Base-by-base conservation (phyloP, 208 protist species). In the Trypanosoma rangeli region DNA sequence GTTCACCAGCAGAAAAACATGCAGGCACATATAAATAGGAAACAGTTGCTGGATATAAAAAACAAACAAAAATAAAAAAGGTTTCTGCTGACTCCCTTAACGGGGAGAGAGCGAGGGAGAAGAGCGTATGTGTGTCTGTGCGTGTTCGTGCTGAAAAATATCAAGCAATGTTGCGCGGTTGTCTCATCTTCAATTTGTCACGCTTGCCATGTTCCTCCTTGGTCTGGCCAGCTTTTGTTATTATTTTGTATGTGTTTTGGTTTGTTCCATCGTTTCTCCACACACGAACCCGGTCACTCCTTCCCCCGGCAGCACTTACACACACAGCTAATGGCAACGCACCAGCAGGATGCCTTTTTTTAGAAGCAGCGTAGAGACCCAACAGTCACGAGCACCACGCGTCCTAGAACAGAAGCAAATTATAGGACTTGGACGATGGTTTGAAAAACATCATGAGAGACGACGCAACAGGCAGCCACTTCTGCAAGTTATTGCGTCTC, bases 261-360 rank as follows among this genome's bases (percentile, higher is more conserved):
- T 63, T n/a, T 64, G 44, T 63, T 46, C 13, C 22, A n/a, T n/a
- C n/a, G n/a, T n/a, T n/a, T n/a, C n/a, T n/a, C 55, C 18, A 33
- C 39, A n/a, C 56, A 44, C 62, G 33, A 37, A 5, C 8, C 8
- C 8, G 1, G 42, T 5, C 42, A 55, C n/a, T 68, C 31, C 31
- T n/a, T 13, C 12, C 5, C 29, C 5, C n/a, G 4, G 13, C 42
- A 46, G 1, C 42, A 59, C 7, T 18, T 3, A 46, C 9, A 52
- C n/a, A 48, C 33, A 62, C 26, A 31, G 2, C 16, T 44, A 69
- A 33, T 22, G 42, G 12, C 15, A 46, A 46, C 8, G 42, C 42
- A 10, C 42, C 8, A 9, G 42, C 42, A 46, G 42, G 42, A 18
- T 46, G 42, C 15, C 42, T 1, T 18, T 46, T 18, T 46, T 37